Evolutionary conservation across 2,329 filamentous ascomycete genomes (phyloP).

Genomic region (Fusarium sp.): DNA sequence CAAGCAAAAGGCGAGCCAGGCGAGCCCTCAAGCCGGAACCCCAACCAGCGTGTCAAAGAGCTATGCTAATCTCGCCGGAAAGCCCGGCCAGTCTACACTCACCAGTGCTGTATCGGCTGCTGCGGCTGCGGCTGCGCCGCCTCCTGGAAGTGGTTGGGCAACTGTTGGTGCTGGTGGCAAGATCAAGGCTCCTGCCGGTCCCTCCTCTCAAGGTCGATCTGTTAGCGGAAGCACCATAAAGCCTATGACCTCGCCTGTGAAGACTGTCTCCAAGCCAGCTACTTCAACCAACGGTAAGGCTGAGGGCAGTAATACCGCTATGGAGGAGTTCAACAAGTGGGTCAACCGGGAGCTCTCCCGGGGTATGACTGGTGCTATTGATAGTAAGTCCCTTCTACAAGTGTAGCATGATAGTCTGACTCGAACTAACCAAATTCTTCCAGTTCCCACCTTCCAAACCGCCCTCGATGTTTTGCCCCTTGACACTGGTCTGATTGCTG

Average conservation of each 20-base stretch:
- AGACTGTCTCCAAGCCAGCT: conserved; percentile 65
- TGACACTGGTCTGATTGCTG: conserved; percentile 85
- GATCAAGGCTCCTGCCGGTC: conserved; percentile 78
- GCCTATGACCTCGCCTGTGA: conserved; percentile 59
- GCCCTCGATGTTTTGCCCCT: conserved; percentile 80
- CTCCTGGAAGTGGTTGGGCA: conserved; percentile 78
- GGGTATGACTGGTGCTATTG: conserved; percentile 69
- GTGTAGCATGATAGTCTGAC: neutral
- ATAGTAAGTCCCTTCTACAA: conserved; percentile 59
- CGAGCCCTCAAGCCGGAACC: conserved; percentile 61
- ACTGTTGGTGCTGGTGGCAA: conserved; percentile 96
- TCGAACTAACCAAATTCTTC: conserved; percentile 49
- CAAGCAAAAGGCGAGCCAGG: conserved; percentile 78
- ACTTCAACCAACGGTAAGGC: conserved; percentile 58
- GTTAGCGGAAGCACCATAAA: conserved; percentile 60
- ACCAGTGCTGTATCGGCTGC: conserved; percentile 57
- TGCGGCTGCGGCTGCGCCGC: conserved; percentile 50
- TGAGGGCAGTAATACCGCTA: conserved; percentile 64
- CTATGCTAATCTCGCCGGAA: conserved; percentile 93
- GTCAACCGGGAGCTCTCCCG: conserved; percentile 81
- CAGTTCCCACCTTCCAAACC: conserved; percentile 84
- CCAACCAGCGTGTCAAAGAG: conserved; percentile 77
- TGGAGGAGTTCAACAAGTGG: conserved; percentile 97
- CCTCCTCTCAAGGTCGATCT: conserved; percentile 63
- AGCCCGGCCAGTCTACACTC: conserved; percentile 62